Base-by-base conservation (phyloP, 1,139 yeast species). In the Lizanozyma gosingica region DNA sequence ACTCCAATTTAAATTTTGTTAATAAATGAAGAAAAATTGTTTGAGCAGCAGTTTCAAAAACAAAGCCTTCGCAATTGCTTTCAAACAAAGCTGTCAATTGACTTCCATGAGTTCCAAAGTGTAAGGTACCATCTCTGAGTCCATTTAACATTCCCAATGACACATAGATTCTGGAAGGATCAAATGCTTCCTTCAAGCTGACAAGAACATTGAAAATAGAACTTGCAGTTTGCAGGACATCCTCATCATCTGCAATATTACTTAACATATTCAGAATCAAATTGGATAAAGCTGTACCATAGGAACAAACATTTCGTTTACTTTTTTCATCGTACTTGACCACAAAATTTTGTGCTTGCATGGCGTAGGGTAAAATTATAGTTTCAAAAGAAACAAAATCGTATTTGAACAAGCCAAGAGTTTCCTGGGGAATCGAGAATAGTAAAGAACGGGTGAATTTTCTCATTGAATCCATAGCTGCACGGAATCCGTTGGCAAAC, bases 391-490 rank as follows among this genome's bases (percentile, higher is more conserved):
- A 71, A 2, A 61, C 58, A 37, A 67, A 62, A 9, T 73, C 69
- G 41, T 69, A 64, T 41, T 72, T 63, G 34, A 75, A 63, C 53
- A 83, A 71, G 2, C 51, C 47, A 40, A 83, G 60, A 46, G 73
- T 69, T 14, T 68, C 56, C 4, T 62, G 49, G 3, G 78, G 73
- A 39, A 85, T 64, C 2, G 74, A 63, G 37, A 84, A 66, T 37
- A 86, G 62, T 38, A 85, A 57, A 4, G 71, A 67, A 46, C 83
- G 62, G 1, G 86, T 65, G 50, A 78, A 80, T 47, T 76, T 79
- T 42, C 94, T 67, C 1, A 88, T 88, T 4, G 90, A 74, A 42
- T 87, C 95, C 78, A 83, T 79, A 0, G 88, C 73, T 0, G 94
- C 88, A 41, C 67, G 73, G 47, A 87, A 71, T 0, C 95, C 96